Conservation (phyloP, 2,329 filamentous ascomycete species). For the Cladosporium sp. region DNA sequence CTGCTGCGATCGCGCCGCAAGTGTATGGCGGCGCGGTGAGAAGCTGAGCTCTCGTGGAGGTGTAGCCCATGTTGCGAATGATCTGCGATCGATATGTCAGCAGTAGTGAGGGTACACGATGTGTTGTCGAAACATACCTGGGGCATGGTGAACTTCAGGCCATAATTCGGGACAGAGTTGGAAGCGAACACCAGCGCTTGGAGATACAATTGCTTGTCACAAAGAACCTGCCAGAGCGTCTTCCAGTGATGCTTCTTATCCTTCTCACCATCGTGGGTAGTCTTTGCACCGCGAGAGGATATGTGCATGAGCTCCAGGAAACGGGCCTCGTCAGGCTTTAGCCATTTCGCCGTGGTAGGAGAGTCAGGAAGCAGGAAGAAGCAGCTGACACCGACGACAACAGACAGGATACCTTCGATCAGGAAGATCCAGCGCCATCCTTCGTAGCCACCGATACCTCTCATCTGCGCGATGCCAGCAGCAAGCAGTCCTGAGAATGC, state of each 20-base stretch:
- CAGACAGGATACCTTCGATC: slow-evolving; percentile 58
- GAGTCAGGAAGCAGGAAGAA: slow-evolving; percentile 56
- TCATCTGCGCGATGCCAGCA: slow-evolving; percentile 38
- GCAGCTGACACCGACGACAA: slow-evolving; percentile 52
- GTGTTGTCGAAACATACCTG: slow-evolving; percentile 51
- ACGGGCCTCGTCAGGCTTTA: slow-evolving; percentile 68
- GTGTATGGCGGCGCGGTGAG: slow-evolving; percentile 36
- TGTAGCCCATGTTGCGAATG: slow-evolving; percentile 29
- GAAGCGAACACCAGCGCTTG: slow-evolving; percentile 32
- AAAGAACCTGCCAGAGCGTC: slow-evolving; percentile 12
- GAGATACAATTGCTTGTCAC: slow-evolving; percentile 33
- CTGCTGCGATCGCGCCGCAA: slow-evolving; percentile 37
- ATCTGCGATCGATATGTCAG: background rate
- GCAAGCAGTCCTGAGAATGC: slow-evolving; percentile 33
- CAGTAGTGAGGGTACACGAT: background rate
- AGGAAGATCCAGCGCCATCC: slow-evolving; percentile 32
- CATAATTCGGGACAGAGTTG: slow-evolving; percentile 35
- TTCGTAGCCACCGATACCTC: slow-evolving; percentile 39
- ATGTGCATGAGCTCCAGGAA: slow-evolving; percentile 65
- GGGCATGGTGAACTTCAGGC: slow-evolving; percentile 41
- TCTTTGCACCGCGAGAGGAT: slow-evolving; percentile 51
- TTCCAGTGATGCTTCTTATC: slow-evolving; percentile 17
- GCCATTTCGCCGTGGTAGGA: slow-evolving; percentile 54
- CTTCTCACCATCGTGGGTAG: slow-evolving; percentile 21
- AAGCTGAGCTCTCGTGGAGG: slow-evolving; percentile 29